Base-by-base conservation (phyloP, 768 basidiomycete genomes). In the Auricularia auricula-judae region DNA sequence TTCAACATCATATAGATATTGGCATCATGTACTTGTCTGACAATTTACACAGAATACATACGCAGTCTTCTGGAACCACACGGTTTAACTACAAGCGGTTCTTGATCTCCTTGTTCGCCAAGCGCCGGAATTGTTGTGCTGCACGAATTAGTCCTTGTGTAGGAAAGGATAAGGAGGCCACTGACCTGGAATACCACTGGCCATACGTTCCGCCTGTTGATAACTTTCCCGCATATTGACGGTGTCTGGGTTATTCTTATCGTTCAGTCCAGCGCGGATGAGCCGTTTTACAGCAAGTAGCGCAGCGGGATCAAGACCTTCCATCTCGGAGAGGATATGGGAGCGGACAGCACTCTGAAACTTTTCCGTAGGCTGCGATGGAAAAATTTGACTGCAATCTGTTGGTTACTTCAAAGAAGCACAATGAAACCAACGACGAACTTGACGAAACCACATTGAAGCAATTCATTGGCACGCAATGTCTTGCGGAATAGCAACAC, bases 401-500 rank as follows among this genome's bases (percentile, higher is more conserved):
- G 39, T 36, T 23, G 18, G 62, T 44, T 65, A 66, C 7, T 14
- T 42, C 64, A 64, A 23, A 66, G 65, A 56, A 29, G 8, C n/a
- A 21, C 47, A 11, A 23, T 5, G 23, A 5, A 5, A 8, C 23
- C 23, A 33, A 10, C 23, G 21, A 67, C 78, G 62, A 68, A 87
- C 85, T 87, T 89, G 67, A 87, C 73, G 70, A 89, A 89, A 14
- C 87, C 85, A 70, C 78, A 82, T 47, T 78, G 74, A 3, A 82
- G 74, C 0, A 90, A 76, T 51, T 87, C 85, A 66, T 82, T 76
- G 0, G 84, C 82, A 1, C 71, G 75, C 67, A 86, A 81, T 73
- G 84, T 88, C 74, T 84, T 85, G 54, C 86, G 88, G 76, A 85
- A 85, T 11, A 90, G 74, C 2, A 90, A 77, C 1, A 84, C 85